These are phyloP conservation scores for Ambrosiella cleistominuta DNA, from an alignment of 2,329 filamentous ascomycete genomes.

Conservation along the genomic window DNA sequence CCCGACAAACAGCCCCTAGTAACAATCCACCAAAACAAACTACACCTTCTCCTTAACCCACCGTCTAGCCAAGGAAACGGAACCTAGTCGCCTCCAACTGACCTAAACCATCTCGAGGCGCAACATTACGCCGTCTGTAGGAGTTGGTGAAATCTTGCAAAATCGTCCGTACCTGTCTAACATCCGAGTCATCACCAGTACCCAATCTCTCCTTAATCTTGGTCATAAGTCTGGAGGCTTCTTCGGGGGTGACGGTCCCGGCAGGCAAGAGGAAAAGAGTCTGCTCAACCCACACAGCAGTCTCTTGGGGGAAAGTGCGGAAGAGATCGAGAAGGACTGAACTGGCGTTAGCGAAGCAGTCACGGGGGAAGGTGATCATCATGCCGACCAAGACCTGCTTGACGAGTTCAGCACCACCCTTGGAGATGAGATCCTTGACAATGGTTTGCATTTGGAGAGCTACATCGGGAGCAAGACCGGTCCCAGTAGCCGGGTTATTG, in stretches of 20 bases:
- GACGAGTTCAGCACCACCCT: conserved; percentile 60
- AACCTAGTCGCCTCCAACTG: conserved; percentile 75
- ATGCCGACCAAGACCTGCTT: conserved; percentile 88
- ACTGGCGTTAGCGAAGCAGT: conserved; percentile 88
- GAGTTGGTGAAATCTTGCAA: conserved; percentile 94
- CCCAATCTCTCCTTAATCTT: conserved; percentile 66
- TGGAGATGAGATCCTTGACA: conserved; percentile 53
- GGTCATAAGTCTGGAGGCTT: conserved; percentile 62
- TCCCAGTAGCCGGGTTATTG: conserved; percentile 50
- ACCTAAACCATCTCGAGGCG: conserved; percentile 81
- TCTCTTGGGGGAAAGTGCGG: conserved; percentile 64
- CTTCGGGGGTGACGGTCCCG: conserved; percentile 62
- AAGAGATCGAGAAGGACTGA: conserved; percentile 83
- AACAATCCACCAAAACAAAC: background rate
- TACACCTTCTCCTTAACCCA: background rate
- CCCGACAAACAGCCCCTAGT: background rate
- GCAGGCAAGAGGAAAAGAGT: conserved; percentile 71
- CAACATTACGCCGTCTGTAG: conserved; percentile 83
- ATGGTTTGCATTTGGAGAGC: conserved; percentile 52
- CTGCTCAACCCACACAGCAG: conserved; percentile 62
- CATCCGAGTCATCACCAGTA: conserved; percentile 38
- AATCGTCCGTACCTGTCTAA: conserved; percentile 64
- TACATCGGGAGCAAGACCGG: conserved; percentile 36
- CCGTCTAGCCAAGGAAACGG: conserved; percentile 42
- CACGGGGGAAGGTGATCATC: conserved; percentile 97